A percentile compares a stretch with the other conserved stretches of the same genome.
These are phyloP conservation scores for Arthroderma uncinatum DNA, from an alignment of 2,329 filamentous ascomycete species.

Conservation along the genomic window DNA sequence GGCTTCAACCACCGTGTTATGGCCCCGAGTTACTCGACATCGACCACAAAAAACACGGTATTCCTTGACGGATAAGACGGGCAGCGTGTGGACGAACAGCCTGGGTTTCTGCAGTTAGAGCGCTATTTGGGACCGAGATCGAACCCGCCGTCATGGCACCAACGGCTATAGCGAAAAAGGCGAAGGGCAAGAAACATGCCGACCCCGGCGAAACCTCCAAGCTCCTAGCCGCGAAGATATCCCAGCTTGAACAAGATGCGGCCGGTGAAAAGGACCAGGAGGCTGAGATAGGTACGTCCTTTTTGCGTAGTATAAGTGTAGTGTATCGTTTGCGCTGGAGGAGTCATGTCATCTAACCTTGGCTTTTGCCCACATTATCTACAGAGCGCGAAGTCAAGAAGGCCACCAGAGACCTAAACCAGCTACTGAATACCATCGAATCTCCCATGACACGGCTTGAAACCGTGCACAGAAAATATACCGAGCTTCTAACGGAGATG, in stretches of 20 bases:
- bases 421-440: constrained; percentile 76
- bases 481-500: constrained; percentile 86
- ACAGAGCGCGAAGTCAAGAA: constrained; percentile 88
- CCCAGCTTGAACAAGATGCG: constrained; percentile 85
- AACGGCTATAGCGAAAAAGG: constrained; percentile 56
- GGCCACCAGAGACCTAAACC: constrained; percentile 79
- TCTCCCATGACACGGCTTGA: constrained; percentile 87
- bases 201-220: constrained; percentile 86
- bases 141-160: constrained; percentile 32
- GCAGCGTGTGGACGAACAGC: constrained; percentile 11
- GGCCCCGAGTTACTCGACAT: neutral
- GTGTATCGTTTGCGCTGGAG: constrained; percentile 14
- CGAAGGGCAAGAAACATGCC: constrained; percentile 70
- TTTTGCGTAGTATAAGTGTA: neutral
- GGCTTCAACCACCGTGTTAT: neutral
- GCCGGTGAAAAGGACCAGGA: constrained; percentile 93
- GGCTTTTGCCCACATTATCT: constrained; percentile 19
- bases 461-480: constrained; percentile 78
- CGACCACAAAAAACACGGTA: constrained; percentile 1
- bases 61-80: constrained; percentile 3
- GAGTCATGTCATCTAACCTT: constrained; percentile 9
- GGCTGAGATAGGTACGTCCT: constrained; percentile 73
- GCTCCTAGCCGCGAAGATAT: constrained; percentile 83
- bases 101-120: constrained; percentile 20
- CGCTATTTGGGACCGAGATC: neutral